Evolutionary conservation across 176 grass and related monocot genomes (phyloP).

Genomic region (Triticum aestivum): IWGSC_CS_RefSeq_v2.1 NC_057812.1:224763542-224764041

Average conservation of each 20-base stretch:
- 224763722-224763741: conserved; percentile 32
- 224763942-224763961: background rate
- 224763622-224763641: conserved; percentile 53
- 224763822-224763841: conserved; percentile 78
- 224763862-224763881: conserved; percentile 84
- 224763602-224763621: conserved; percentile 71
- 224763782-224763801: conserved; percentile 79
- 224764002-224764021: background rate
- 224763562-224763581: conserved; percentile 69
- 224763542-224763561: conserved; percentile 52
- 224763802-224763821: conserved; percentile 91
- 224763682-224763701: conserved; percentile 74
- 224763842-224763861: conserved; percentile 39
- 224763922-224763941: background rate
- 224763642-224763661: conserved; percentile 63
- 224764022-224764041: background rate
- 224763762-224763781: conserved; percentile 80
- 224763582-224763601: conserved; percentile 38
- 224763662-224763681: conserved; percentile 85
- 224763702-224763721: conserved; percentile 54
- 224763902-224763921: conserved; percentile 80
- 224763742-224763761: conserved; percentile 57
- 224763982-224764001: background rate
- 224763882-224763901: conserved; percentile 72
- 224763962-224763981: background rate